phyloP scores from a whole-genome alignment of 164 flowering plant genomes.

The Nymphaea colorata region DNA sequence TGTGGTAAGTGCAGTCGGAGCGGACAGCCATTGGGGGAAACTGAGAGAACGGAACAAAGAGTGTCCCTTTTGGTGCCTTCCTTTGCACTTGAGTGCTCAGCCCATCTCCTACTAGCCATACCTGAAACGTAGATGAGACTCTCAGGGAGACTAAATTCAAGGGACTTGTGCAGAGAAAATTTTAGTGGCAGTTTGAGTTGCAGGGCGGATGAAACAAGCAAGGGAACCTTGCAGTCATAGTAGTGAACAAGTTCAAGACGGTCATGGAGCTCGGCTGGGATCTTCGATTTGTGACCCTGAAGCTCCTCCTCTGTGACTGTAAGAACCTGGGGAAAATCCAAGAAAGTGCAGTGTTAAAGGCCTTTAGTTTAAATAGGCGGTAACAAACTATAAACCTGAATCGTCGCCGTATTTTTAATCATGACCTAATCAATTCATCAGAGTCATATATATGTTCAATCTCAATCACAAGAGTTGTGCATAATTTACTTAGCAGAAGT shows the following conservation, averaged over 20 bases:
- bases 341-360: background rate
- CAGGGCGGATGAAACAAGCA: background rate
- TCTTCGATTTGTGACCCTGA: background rate
- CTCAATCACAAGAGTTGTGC: too few species aligned
- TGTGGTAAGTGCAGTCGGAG: slow-evolving; percentile 23
- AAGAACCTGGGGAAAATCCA: background rate
- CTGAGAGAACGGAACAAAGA: slow-evolving; percentile 40
- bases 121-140: slow-evolving; percentile 8
- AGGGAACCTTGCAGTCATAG: background rate
- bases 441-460: too few species aligned
- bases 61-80: slow-evolving; percentile 35
- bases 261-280: background rate
- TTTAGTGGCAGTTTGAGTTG: background rate
- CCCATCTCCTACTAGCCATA: slow-evolving; percentile 52
- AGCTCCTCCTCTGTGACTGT: background rate
- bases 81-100: slow-evolving; percentile 22
- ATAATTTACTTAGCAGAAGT: too few species aligned
- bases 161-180: background rate
- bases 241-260: background rate
- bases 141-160: background rate
- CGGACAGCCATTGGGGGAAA: slow-evolving; percentile 26
- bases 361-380: too few species aligned
- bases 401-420: background rate
- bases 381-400: too few species aligned
- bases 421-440: background rate